Base-by-base conservation (phyloP, 2,329 filamentous ascomycete species). In the Penicillium frequentans region DNA sequence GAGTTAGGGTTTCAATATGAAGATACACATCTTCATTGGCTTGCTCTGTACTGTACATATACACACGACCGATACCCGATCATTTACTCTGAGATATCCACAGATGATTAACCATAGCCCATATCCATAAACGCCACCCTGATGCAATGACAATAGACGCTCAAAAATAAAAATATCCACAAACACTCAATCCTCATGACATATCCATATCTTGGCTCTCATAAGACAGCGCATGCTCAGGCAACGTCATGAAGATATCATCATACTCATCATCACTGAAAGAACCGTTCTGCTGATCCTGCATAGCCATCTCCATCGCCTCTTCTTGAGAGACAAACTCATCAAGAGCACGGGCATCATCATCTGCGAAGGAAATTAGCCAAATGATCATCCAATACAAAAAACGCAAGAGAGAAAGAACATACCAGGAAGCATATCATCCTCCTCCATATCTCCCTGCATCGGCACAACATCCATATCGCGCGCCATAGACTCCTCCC, bases 241-340 rank as follows among this genome's bases (percentile, higher is more conserved):
- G 72, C 37, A 90, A 70, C 63, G 90, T 86, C 77, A 85, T 83
- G 69, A 96, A 86, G 8, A 87, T 75, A 60, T 76, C 75, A 64
- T 86, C 83, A 64, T 86, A 86, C 60, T 86, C 84, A n/a, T 84
- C 83, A 59, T 86, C 83, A 62, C 81, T 70, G 53, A 70, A 73
- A 42, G 65, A 68, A 39, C 63, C 62, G 24, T 55, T 55, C 49
- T 54, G 49, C 29, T 56, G 49, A n/a, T 2, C n/a, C 43, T 61
- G 37, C 39, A 69, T n/a, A n/a, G 68, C 69, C 61, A 59, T 64
- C 52, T 75, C 69, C 61, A 71, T 64, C 13, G 69, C 69, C 52
- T 73, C 64, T 23, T 75, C 71, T 45, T 74, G 67, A 3, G 65
- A 65, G 1, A 76, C 57, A 54, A 69, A 76, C 57, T 76, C 72